These are phyloP conservation scores for Globisporangium paroecandrum DNA, from an alignment of 352 stramenopile genomes.

Conservation along the genomic window DNA sequence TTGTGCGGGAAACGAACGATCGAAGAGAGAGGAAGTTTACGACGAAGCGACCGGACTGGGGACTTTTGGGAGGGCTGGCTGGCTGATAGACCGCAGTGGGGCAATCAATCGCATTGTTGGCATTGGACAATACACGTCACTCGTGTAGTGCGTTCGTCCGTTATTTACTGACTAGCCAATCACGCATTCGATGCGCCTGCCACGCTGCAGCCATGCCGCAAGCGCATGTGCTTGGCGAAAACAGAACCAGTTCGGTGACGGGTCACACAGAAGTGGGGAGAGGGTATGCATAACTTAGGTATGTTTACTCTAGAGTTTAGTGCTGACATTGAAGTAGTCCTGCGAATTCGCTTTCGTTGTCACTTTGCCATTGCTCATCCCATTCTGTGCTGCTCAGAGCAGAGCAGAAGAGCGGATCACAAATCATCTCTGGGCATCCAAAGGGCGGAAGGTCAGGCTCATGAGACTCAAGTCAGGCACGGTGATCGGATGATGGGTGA, in stretches of 20 bases:
- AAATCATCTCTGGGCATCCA: too few species aligned
- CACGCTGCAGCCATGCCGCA: neutral
- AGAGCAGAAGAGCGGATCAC: too few species aligned
- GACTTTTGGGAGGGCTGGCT: neutral
- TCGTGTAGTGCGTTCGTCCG: neutral
- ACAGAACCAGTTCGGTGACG: neutral
- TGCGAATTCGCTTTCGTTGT: too few species aligned
- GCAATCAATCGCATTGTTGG: neutral
- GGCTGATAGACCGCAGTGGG: neutral
- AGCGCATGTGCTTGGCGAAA: neutral
- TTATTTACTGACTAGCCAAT: neutral
- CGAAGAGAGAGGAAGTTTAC: neutral
- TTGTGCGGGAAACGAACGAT: neutral
- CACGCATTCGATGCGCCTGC: neutral
- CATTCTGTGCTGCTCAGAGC: too few species aligned
- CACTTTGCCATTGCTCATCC: too few species aligned
- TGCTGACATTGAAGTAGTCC: too few species aligned
- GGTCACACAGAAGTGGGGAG: neutral
- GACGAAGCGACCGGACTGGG: neutral
- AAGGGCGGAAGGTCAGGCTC: too few species aligned
- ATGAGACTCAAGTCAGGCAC: too few species aligned
- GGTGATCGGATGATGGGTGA: too few species aligned
- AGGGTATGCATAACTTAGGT: too few species aligned
- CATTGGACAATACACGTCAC: neutral
- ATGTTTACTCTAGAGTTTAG: too few species aligned